These are phyloP conservation scores for Henningerozyma blattae DNA, from an alignment of 805 yeast genomes.

Conservation along the genomic window DNA sequence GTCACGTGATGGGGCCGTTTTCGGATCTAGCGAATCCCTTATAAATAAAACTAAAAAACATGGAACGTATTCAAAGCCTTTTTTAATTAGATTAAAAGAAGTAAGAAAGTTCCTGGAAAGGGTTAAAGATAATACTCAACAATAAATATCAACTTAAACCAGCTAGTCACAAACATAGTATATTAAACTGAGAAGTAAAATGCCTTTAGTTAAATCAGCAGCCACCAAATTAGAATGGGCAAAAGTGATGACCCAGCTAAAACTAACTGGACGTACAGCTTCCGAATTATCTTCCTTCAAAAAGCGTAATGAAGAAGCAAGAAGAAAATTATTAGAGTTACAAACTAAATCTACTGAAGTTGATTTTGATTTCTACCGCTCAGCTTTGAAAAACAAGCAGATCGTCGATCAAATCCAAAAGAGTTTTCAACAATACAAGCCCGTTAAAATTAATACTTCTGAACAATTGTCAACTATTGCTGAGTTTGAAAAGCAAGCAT, in stretches of 20 bases:
- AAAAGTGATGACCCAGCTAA: slow-evolving; percentile 74
- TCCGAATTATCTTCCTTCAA: slow-evolving; percentile 81
- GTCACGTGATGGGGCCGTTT: no score
- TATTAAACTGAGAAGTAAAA: slow-evolving; percentile 2
- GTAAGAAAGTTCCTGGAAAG: no score
- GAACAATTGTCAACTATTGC: slow-evolving; percentile 87
- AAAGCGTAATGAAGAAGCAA: slow-evolving; percentile 97
- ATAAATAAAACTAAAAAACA: no score
- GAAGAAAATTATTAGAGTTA: slow-evolving; percentile 63
- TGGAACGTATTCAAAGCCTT: no score
- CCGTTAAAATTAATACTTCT: slow-evolving; percentile 74
- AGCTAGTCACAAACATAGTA: no score
- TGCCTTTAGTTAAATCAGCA: slow-evolving; percentile 37
- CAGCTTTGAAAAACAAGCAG: slow-evolving; percentile 66
- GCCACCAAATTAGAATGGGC: slow-evolving; percentile 93
- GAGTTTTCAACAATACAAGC: slow-evolving; percentile 64
- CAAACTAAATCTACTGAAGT: slow-evolving; percentile 63
- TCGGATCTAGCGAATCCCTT: no score
- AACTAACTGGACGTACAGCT: slow-evolving; percentile 88
- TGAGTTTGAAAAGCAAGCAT: slow-evolving; percentile 87
- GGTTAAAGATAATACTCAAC: no score
- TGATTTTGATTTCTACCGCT: slow-evolving; percentile 73
- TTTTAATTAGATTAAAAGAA: no score
- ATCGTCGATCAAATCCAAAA: slow-evolving; percentile 73
- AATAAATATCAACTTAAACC: no score